These are phyloP conservation scores for Cladosporium sp. DNA, from an alignment of 2,329 filamentous ascomycete genomes.

Conservation along the genomic window DNA sequence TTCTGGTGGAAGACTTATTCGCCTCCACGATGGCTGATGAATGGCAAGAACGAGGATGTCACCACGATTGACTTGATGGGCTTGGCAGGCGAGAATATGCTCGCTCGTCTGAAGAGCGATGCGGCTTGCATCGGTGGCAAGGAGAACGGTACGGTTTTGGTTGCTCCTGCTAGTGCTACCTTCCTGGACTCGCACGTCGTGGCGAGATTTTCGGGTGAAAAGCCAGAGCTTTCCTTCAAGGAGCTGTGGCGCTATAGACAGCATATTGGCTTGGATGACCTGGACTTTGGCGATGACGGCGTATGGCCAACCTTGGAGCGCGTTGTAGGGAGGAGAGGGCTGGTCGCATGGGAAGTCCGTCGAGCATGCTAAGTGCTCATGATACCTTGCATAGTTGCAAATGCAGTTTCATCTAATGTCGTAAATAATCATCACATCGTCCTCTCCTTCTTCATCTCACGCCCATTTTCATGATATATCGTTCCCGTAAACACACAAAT, in stretches of 20 bases:
- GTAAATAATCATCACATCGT: constrained; percentile 6
- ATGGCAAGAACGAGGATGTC: constrained; percentile 72
- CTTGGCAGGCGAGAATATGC: constrained; percentile 60
- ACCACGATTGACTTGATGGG: constrained; percentile 73
- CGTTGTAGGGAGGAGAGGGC: constrained; percentile 53
- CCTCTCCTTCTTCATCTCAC: background rate
- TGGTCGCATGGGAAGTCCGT: constrained; percentile 47
- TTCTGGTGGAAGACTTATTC: constrained; percentile 88
- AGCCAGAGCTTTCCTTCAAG: constrained; percentile 57
- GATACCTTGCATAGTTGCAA: background rate
- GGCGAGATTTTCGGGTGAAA: constrained; percentile 2
- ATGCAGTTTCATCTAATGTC: background rate
- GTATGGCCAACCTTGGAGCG: constrained; percentile 69
- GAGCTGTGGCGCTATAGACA: constrained; percentile 68
- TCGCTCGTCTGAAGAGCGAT: constrained; percentile 58
- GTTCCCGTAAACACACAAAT: constrained; percentile 30
- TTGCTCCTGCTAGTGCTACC: constrained; percentile 70
- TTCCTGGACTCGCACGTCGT: constrained; percentile 61
- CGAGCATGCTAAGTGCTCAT: constrained; percentile 37
- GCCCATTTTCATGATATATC: constrained; percentile 21
- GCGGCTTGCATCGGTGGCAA: constrained; percentile 60
- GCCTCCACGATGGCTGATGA: constrained; percentile 76
- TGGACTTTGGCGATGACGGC: constrained; percentile 77
- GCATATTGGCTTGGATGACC: constrained; percentile 76
- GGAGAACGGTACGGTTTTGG: constrained; percentile 58